These are phyloP conservation scores for Sclerotinia subarctica DNA, from an alignment of 2,329 filamentous ascomycete genomes.

Conservation along the genomic window DNA sequence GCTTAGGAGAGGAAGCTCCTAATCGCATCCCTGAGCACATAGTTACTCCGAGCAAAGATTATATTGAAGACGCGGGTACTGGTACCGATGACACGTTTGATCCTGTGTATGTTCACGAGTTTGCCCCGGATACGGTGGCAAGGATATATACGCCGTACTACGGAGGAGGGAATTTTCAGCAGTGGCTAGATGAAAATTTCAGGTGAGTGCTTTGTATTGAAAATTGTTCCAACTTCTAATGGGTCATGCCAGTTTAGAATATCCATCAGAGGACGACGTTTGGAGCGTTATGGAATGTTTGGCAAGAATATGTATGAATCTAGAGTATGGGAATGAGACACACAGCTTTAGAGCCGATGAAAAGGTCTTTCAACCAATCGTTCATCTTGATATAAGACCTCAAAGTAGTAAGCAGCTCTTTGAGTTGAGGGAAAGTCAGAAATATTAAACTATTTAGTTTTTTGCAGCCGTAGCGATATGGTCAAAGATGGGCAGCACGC, in stretches of 20 bases:
- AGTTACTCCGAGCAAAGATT: background rate
- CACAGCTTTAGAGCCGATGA: too few relatives aligned
- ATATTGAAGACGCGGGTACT: background rate
- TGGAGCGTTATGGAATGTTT: background rate
- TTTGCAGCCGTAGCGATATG: background rate
- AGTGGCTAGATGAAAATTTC: background rate
- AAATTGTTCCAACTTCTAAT: background rate
- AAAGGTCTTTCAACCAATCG: background rate
- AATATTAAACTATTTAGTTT: background rate
- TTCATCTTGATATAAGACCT: constrained; percentile 11
- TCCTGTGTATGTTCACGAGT: constrained; percentile 3
- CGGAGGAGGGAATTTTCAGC: background rate
- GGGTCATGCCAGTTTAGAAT: background rate
- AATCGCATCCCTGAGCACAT: background rate
- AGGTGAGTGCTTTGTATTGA: background rate
- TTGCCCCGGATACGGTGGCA: background rate
- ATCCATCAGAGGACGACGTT: background rate
- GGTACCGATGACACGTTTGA: background rate
- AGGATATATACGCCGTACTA: background rate
- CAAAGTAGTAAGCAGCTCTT: background rate
- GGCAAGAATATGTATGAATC: background rate
- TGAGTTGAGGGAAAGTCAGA: background rate
- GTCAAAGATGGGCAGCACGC: background rate
- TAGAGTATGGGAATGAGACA: background rate
- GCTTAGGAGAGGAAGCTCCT: rapidly evolving